phyloP scores from a whole-genome alignment of 2,329 filamentous ascomycete species.

The Capronia epimyces region DNA sequence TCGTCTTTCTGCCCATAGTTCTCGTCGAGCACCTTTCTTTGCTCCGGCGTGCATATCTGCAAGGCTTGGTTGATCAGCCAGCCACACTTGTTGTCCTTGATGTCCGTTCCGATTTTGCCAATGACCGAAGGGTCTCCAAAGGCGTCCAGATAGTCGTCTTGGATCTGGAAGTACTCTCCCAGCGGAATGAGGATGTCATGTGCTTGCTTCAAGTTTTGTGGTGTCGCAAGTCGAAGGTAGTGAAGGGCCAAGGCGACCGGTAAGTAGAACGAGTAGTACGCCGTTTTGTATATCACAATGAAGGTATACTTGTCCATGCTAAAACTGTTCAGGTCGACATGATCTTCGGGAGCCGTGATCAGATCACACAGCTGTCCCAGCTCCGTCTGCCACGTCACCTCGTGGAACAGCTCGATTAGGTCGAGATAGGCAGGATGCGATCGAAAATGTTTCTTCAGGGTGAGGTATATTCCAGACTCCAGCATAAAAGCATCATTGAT shows the following conservation, averaged over 20 bases:
- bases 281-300: slow-evolving; percentile 99
- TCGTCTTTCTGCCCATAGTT: slow-evolving; percentile 93
- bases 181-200: slow-evolving; percentile 92
- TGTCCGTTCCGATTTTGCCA: slow-evolving; percentile 98
- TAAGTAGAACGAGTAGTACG: slow-evolving; percentile 98
- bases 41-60: slow-evolving; percentile 70
- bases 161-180: slow-evolving; percentile 98
- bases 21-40: slow-evolving; percentile 79
- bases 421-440: slow-evolving; percentile 82
- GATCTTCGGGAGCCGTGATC: slow-evolving; percentile 90
- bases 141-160: slow-evolving; percentile 98
- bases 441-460: slow-evolving; percentile 92
- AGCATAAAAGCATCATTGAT: slow-evolving; percentile 99
- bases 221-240: slow-evolving; percentile 77
- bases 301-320: slow-evolving; percentile 91
- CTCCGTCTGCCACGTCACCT: slow-evolving; percentile 89
- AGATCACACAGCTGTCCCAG: slow-evolving; percentile 91
- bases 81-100: slow-evolving; percentile 99
- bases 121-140: slow-evolving; percentile 88
- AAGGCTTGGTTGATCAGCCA: slow-evolving; percentile 97
- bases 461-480: slow-evolving; percentile 79
- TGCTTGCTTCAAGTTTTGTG: slow-evolving; percentile 81
- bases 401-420: slow-evolving; percentile 92
- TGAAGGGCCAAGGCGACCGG: slow-evolving; percentile 86
- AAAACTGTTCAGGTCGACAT: slow-evolving; percentile 91